Base-by-base conservation (phyloP, 164 flowering plant genomes). In the Stephania cephalantha region DNA sequence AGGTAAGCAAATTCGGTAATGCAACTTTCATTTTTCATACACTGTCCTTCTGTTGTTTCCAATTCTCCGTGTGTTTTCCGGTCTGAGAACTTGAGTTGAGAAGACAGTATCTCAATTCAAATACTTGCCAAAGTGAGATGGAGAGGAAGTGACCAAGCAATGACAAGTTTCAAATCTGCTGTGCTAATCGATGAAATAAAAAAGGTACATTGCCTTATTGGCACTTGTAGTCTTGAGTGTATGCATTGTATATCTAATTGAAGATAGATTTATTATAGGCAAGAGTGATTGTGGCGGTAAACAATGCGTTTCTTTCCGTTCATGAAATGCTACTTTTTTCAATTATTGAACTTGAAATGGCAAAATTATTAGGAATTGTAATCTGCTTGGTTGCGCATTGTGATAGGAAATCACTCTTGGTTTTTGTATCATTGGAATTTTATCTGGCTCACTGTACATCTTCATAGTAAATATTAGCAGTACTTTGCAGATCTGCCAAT, bases 1-100 rank as follows among this genome's bases (percentile, higher is more conserved):
- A 79, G 81, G 70, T 85, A 83, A 83, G 48, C 25, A 13, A 3
- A 50, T 5, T 67, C 35, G 69, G 71, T 66, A 48, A 46, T 65
- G 71, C 55, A 69, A 35, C 55, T 50, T 68, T 52, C 1, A 12
- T 35, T 50, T 42, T 29, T 46, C 65, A 70, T 70, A 66, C 67
- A 18, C 44, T 18, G 29, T 79, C 48, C 52, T 55, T 31, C 44
- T 45, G 70, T 70, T 67, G 68, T 50, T 68, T 50, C 46, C 46
- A 48, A 72, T 35, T 31, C 7, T n/a, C 46, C 12, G 68, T 78
- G 46, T 11, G 45, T 11, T 73, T 71, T 48, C 68, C 69, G 42
- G 10, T 68, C 25, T 44, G 46, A 78, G 76, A 9, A 77, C 17
- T 53, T 71, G 44, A 22, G 10, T 31, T 25, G 9, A 58, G 44